These are phyloP conservation scores for Tetratostichococcus sp. DNA, from an alignment of 139 green algal species.

Conservation along the genomic window DNA sequence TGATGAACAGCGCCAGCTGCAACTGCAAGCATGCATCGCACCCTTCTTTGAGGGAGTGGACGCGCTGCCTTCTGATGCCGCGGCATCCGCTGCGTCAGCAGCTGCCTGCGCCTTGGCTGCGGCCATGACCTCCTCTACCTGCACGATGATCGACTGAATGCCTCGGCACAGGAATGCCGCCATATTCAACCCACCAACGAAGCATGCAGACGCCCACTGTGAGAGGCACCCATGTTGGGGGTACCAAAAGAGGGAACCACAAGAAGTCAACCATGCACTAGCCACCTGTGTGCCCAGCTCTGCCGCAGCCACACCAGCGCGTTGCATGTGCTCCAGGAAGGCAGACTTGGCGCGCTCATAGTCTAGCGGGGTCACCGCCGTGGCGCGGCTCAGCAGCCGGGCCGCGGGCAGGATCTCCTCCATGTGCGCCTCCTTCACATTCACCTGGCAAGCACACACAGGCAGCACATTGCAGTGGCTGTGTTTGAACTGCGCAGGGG, in stretches of 20 bases:
- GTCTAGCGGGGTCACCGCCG: conserved; percentile 38
- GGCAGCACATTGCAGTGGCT: no score
- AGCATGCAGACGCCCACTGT: no score
- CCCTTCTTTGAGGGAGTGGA: not conserved
- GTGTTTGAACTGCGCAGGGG: no score
- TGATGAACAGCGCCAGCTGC: no score
- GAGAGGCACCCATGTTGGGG: no score
- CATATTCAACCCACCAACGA: no score
- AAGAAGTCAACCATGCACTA: no score
- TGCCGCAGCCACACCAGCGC: conserved; percentile 11
- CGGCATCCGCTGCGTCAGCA: not conserved
- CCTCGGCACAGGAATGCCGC: no score
- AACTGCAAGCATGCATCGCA: not conserved
- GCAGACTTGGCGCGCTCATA: conserved; percentile 66
- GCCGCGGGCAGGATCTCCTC: conserved; percentile 84
- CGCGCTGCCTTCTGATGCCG: not conserved
- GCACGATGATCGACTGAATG: no score
- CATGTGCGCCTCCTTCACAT: conserved; percentile 71
- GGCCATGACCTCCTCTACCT: not conserved
- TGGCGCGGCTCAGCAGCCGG: conserved; percentile 62
- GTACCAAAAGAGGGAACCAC: no score
- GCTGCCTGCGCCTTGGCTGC: not conserved
- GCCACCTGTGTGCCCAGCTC: conserved; percentile 17
- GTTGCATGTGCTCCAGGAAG: conserved; percentile 61
- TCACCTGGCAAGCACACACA: conserved; percentile 29